A percentile compares a stretch with the other conserved stretches of the same genome.
phyloP scores from a whole-genome alignment of 257 asterid species.

The Scutellaria galericulata region DNA sequence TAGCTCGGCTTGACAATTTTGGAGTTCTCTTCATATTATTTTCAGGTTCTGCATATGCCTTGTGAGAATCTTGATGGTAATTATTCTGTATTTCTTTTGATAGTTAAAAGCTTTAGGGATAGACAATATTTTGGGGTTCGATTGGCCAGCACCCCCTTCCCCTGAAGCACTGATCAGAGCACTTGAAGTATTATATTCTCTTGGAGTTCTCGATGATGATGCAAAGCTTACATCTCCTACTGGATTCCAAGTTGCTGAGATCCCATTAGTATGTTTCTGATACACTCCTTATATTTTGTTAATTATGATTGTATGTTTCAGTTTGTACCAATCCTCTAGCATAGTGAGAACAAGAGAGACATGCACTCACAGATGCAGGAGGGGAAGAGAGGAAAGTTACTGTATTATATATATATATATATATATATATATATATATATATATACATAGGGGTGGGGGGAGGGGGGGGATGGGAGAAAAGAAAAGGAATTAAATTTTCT shows the following conservation, averaged over 20 bases:
- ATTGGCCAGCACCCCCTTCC: slow-evolving; percentile 97
- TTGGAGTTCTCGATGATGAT: slow-evolving; percentile 88
- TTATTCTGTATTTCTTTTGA: slow-evolving; percentile 32
- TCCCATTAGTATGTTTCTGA: slow-evolving; percentile 72
- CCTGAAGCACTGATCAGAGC: slow-evolving; percentile 97
- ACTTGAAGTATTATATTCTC: slow-evolving; percentile 90
- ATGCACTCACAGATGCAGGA: not conserved
- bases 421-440: no score
- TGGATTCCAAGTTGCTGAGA: slow-evolving; percentile 97
- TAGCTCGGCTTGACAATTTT: not conserved
- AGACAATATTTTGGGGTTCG: slow-evolving; percentile 93
- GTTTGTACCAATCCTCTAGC: not conserved
- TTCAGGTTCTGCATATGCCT: slow-evolving; percentile 1
- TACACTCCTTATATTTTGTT: slow-evolving; percentile 14
- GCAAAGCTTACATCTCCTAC: slow-evolving; percentile 91
- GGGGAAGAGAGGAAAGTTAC: not conserved
- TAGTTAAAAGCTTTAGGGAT: slow-evolving; percentile 93
- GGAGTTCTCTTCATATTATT: not conserved
- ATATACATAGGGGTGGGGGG: no score
- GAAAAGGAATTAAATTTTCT: not conserved
- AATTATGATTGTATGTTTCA: slow-evolving; percentile 19
- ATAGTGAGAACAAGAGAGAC: not conserved
- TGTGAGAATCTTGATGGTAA: slow-evolving; percentile 20
- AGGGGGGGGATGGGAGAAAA: not conserved
- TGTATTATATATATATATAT: no score